Percentiles rank a stretch among this genome's conserved stretches.
phyloP scores from a whole-genome alignment of 169 alveolate species.

The Babesia bigemina region DNA sequence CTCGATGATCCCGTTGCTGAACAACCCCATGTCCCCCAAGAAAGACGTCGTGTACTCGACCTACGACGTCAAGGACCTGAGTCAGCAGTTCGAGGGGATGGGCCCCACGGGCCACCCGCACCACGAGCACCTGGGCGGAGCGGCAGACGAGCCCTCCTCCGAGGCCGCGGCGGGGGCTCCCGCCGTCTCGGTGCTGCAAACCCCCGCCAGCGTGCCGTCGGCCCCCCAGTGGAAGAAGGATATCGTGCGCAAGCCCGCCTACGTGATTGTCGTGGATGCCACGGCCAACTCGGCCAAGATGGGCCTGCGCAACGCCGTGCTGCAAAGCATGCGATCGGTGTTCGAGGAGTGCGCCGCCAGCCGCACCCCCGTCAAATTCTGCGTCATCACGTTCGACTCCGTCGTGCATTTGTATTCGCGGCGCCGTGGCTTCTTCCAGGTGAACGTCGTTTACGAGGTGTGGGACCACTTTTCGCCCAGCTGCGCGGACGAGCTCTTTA shows the following conservation, averaged over 20 bases:
- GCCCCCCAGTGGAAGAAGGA: neutral
- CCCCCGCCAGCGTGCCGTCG: neutral
- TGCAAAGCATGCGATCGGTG: conserved; percentile 7
- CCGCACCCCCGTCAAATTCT: conserved; percentile 13
- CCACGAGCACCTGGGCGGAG: neutral
- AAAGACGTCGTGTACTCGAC: neutral
- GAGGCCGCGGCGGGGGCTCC: neutral
- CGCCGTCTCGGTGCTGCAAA: neutral
- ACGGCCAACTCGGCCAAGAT: conserved; percentile 24
- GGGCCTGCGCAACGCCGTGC: conserved; percentile 28
- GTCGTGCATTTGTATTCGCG: conserved; percentile 33
- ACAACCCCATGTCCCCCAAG: neutral
- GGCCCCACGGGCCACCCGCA: neutral
- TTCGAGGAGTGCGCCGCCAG: conserved; percentile 1
- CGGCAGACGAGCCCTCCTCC: neutral
- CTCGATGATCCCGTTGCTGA: neutral
- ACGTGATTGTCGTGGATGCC: conserved; percentile 36
- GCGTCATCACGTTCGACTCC: conserved; percentile 54
- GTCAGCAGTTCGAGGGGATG: neutral
- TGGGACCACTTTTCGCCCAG: conserved; percentile 50
- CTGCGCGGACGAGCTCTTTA: conserved; percentile 33
- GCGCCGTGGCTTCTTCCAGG: conserved; percentile 15
- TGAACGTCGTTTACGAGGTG: conserved; percentile 52
- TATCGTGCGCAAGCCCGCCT: conserved; percentile 7
- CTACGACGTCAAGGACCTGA: neutral